phyloP scores from a whole-genome alignment of 768 basidiomycete species.

The Agaricus subrufescens region DNA sequence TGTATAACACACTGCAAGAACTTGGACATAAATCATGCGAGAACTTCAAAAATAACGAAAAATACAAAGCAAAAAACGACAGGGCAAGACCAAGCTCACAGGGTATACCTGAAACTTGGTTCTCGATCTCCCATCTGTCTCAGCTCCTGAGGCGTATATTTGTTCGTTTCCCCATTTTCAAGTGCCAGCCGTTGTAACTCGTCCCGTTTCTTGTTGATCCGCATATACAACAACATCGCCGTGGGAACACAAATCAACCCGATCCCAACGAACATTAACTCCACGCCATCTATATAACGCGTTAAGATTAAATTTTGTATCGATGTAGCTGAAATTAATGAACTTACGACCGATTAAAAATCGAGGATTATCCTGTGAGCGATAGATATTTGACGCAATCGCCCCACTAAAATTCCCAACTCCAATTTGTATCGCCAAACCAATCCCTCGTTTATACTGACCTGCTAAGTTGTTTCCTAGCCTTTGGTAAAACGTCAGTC shows the following conservation, averaged over 20 bases:
- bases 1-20: too few relatives aligned
- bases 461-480: conserved; percentile 62
- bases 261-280: conserved; percentile 66
- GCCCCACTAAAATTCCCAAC: conserved; percentile 64
- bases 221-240: conserved; percentile 42
- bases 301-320: background rate
- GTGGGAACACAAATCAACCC: conserved; percentile 50
- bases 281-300: conserved; percentile 46
- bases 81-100: conserved; percentile 11
- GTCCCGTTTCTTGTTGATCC: conserved; percentile 54
- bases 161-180: conserved; percentile 26
- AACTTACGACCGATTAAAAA: conserved; percentile 60
- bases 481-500: conserved; percentile 32
- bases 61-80: too few relatives aligned
- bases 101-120: conserved; percentile 57
- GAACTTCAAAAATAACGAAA: too few relatives aligned
- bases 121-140: conserved; percentile 53
- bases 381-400: conserved; percentile 60
- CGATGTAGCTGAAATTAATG: too few relatives aligned
- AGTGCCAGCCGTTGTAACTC: conserved; percentile 20
- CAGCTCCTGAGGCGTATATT: conserved; percentile 31
- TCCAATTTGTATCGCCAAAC: conserved; percentile 66
- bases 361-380: conserved; percentile 52
- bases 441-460: conserved; percentile 66
- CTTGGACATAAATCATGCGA: too few relatives aligned